phyloP scores from a whole-genome alignment of 306 rosid species.

The peach (Prunus persica) region Prunus_persica_NCBIv2 NC_034010.1:24744001-24744500 shows the following conservation, averaged over 20 bases:
- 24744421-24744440: constrained; percentile 35
- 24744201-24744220: constrained; percentile 50
- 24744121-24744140: neutral
- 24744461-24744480: constrained; percentile 50
- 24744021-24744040: constrained; percentile 50
- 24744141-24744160: neutral
- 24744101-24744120: neutral
- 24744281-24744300: constrained; percentile 38
- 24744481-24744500: neutral
- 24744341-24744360: neutral
- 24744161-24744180: neutral
- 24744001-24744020: constrained; percentile 24
- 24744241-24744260: constrained; percentile 58
- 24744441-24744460: constrained; percentile 24
- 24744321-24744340: constrained; percentile 19
- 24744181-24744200: constrained; percentile 4
- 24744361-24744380: neutral
- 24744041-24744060: constrained; percentile 68
- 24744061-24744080: constrained; percentile 32
- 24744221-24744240: constrained; percentile 59
- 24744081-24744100: constrained; percentile 7
- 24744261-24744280: constrained; percentile 48
- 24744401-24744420: constrained; percentile 42
- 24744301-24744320: constrained; percentile 44
- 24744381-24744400: constrained; percentile 4